Base-by-base conservation (phyloP, 495 filamentous ascomycete genomes). In the Hyaloscypha bicolor region DNA sequence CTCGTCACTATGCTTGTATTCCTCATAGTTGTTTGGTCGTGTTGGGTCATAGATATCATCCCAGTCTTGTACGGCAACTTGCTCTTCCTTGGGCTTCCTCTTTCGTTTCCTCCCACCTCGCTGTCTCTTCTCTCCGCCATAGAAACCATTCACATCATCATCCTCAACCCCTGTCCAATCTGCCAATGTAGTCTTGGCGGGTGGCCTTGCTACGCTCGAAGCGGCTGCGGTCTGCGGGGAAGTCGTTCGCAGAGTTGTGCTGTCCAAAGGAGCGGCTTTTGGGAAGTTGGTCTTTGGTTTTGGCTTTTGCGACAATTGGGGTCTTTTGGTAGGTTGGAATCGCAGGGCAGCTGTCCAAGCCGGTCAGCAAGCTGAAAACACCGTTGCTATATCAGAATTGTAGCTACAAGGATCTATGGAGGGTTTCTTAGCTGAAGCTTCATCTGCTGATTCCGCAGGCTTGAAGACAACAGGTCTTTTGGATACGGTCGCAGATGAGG, bases 21-120 rank as follows among this genome's bases (percentile, higher is more conserved):
- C 91, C 56, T 93, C 88, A 65, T 94, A 93, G 63, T 87, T 92
- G 51, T 93, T 97, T 1, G 94, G 94, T 25, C 90, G 79, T 3
- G 90, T 83, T 0, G 93, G 91, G 72, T 97, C 94, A 72, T 97
- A 98, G 55, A 94, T 87, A 74, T 96, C 94, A 73, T 97, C 92
- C 94, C 94, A 97, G 73, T 97, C 88, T 52, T 91, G 91, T 60
- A 87, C 80, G 45, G 82, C 71, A 52, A 79, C 84, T 8, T 83
- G 76, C 48, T 86, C 81, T 30, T 91, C 88, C 45, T 82, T 80
- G 70, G 87, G 87, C 82, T 94, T 71, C 82, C 93, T 95, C 75
- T 91, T 87, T 80, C 94, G 94, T 79, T 93, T 94, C 35, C 82
- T 77, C n/a, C 92, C 92, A 51, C 92, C 92, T 62, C 93, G 88